Evolutionary conservation across 352 stramenopile genomes (phyloP).

Genomic region (Globisporangium emineosum): DNA sequence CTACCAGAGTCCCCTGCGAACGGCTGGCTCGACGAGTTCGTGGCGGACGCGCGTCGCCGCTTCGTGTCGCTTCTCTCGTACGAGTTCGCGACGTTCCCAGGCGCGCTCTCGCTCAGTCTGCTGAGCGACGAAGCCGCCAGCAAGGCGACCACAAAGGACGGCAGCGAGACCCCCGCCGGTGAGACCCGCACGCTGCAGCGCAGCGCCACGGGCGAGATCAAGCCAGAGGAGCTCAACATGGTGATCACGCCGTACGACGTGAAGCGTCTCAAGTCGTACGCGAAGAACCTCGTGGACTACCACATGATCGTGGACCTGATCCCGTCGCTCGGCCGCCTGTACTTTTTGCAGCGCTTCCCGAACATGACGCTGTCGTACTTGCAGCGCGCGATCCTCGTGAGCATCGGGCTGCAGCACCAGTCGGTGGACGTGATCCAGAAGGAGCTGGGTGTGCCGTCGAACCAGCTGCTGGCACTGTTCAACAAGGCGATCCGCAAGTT

Average conservation of each 20-base stretch:
- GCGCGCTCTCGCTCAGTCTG: constrained; percentile 89
- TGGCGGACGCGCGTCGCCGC: constrained; percentile 91
- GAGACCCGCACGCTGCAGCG: constrained; percentile 41
- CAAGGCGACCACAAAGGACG: constrained; percentile 21
- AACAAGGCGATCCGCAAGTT: constrained; percentile 96
- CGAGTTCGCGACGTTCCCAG: constrained; percentile 90
- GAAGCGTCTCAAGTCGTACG: constrained; percentile 97
- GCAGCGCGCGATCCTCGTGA: constrained; percentile 95
- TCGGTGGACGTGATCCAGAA: constrained; percentile 92
- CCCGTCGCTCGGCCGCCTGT: constrained; percentile 92
- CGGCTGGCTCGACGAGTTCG: constrained; percentile 94
- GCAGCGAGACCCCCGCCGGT: constrained; percentile 13
- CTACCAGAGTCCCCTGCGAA: constrained; percentile 68
- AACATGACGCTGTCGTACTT: constrained; percentile 93
- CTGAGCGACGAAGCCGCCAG: constrained; percentile 58
- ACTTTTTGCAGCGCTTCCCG: constrained; percentile 94
- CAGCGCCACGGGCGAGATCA: constrained; percentile 77
- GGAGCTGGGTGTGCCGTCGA: constrained; percentile 93
- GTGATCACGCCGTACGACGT: constrained; percentile 96
- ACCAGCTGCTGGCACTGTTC: constrained; percentile 97
- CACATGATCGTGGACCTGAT: constrained; percentile 99
- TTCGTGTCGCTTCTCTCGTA: constrained; percentile 94
- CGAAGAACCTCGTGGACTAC: constrained; percentile 99
- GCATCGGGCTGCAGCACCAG: constrained; percentile 92
- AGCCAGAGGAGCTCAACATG: constrained; percentile 86